These are phyloP conservation scores for Lactuca saligna DNA, from an alignment of 129 eudicot species.

Conservation along the genomic window DNA sequence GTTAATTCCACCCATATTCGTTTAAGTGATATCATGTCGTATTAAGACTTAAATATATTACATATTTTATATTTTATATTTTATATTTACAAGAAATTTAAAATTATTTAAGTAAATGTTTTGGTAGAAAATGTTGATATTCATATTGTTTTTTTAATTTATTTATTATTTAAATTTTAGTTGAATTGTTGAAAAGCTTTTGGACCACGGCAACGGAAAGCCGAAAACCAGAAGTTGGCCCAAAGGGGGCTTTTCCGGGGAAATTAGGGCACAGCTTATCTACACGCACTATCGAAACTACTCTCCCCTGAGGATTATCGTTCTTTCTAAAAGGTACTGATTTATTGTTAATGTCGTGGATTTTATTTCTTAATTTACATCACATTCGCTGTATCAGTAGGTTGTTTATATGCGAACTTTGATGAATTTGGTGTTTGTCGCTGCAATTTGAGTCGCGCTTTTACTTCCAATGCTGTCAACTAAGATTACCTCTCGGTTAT, in stretches of 20 bases:
- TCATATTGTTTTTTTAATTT: not conserved
- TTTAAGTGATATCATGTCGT: no score
- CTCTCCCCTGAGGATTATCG: constrained; percentile 1
- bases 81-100: no score
- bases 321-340: constrained; percentile 23
- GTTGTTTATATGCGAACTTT: not conserved
- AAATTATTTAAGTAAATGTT: no score
- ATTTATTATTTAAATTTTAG: not conserved
- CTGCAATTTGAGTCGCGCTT: constrained; percentile 4
- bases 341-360: not conserved
- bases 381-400: constrained; percentile 9
- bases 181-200: not conserved
- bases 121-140: not conserved
- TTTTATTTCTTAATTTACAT: not conserved
- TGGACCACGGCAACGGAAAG: constrained; percentile 18
- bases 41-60: no score
- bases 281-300: constrained; percentile 6
- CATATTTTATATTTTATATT: no score
- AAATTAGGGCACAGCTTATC: constrained; percentile 49
- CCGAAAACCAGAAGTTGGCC: constrained; percentile 25
- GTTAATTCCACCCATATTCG: no score
- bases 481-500: not conserved
- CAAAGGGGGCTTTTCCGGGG: constrained; percentile 20
- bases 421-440: constrained; percentile 14
- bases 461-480: constrained; percentile 30